Evolutionary conservation across 306 rosid species (phyloP).

Genomic region (Myrica gale): DNA sequence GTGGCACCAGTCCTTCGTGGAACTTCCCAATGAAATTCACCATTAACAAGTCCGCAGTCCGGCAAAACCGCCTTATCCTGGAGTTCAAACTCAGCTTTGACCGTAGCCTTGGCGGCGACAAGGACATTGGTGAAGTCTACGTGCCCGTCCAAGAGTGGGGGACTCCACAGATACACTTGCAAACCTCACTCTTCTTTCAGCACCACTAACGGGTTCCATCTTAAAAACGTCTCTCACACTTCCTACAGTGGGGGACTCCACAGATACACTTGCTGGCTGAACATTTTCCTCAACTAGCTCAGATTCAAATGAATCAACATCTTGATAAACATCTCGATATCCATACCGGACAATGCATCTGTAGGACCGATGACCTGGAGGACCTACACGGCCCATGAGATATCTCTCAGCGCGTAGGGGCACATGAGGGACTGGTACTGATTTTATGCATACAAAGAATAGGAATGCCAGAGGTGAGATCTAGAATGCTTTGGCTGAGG

Average conservation of each 20-base stretch:
- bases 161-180: too few relatives aligned
- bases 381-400: slow-evolving; percentile 91
- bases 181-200: slow-evolving; percentile 69
- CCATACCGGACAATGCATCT: slow-evolving; percentile 91
- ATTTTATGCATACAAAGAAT: slow-evolving; percentile 84
- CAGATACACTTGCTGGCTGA: slow-evolving; percentile 58
- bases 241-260: slow-evolving; percentile 53
- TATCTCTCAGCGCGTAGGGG: slow-evolving; percentile 82
- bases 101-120: too few relatives aligned
- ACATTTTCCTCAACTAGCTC: slow-evolving; percentile 67
- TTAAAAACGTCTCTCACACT: slow-evolving; percentile 70
- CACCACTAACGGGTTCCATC: slow-evolving; percentile 51
- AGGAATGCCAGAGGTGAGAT: too few relatives aligned
- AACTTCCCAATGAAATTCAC: too few relatives aligned
- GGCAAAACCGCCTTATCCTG: too few relatives aligned
- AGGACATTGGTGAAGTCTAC: too few relatives aligned
- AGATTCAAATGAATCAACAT: slow-evolving; percentile 81
- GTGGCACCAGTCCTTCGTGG: too few relatives aligned
- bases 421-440: slow-evolving; percentile 89
- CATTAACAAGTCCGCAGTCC: too few relatives aligned
- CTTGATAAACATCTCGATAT: slow-evolving; percentile 92
- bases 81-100: too few relatives aligned
- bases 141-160: too few relatives aligned
- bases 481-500: too few relatives aligned
- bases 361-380: slow-evolving; percentile 75